These are phyloP conservation scores for Mesotaenium endlicherianum DNA, from an alignment of 139 green algal genomes.

Conservation along the genomic window DNA sequence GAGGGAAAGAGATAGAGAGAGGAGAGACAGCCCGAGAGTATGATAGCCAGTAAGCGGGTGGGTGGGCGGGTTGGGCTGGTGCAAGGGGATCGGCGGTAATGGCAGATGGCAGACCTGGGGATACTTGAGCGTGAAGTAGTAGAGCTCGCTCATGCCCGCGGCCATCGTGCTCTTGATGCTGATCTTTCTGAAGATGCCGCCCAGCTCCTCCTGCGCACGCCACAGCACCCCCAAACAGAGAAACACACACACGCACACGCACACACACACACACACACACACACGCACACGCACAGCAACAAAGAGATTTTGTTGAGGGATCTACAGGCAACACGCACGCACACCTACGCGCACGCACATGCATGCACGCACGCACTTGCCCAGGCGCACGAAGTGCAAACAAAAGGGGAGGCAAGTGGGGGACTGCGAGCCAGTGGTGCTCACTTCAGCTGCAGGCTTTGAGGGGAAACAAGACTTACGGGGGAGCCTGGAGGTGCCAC, in stretches of 20 bases:
- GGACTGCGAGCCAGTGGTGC: too few relatives aligned
- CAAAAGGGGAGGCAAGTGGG: too few relatives aligned
- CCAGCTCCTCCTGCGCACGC: not conserved
- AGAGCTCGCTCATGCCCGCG: not conserved
- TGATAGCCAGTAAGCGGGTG: not conserved
- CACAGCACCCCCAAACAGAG: not conserved
- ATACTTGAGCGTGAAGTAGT: not conserved
- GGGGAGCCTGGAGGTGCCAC: too few relatives aligned
- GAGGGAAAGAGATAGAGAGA: not conserved
- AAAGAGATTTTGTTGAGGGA: not conserved
- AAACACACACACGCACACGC: not conserved
- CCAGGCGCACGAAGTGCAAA: too few relatives aligned
- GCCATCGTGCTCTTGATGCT: not conserved
- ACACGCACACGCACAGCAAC: not conserved
- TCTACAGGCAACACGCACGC: not conserved
- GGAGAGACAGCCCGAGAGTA: too few relatives aligned
- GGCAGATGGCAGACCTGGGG: not conserved
- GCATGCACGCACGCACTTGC: not conserved
- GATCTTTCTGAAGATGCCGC: constrained; percentile 36
- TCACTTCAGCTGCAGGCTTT: too few relatives aligned
- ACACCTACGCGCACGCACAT: not conserved
- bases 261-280: not conserved
- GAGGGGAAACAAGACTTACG: too few relatives aligned
- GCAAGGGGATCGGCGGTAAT: not conserved
- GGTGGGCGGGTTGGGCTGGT: not conserved